Percentiles rank a stretch among this genome's conserved stretches.
Evolutionary conservation across 2,329 filamentous ascomycete genomes (phyloP).

Genomic region (Ophiostoma populinum): DNA sequence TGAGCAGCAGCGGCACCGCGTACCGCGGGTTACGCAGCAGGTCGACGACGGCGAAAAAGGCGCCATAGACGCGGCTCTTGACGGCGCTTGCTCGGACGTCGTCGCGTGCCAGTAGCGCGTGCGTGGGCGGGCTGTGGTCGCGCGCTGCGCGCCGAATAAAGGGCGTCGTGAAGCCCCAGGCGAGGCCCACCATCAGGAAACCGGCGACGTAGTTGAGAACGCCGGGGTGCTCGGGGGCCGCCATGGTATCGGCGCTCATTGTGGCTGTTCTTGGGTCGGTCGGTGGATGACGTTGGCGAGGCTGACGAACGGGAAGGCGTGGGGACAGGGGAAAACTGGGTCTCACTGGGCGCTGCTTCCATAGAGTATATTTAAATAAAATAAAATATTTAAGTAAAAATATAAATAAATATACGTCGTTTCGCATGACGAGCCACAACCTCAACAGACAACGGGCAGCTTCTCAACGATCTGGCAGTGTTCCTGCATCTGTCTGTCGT

Average conservation of each 20-base stretch:
- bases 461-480: too few relatives aligned
- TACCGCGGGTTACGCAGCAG: conserved; percentile 69
- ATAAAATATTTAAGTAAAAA: too few relatives aligned
- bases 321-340: too few relatives aligned
- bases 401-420: too few relatives aligned
- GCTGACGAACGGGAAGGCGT: too few relatives aligned
- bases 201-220: conserved; percentile 71
- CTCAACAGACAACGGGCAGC: too few relatives aligned
- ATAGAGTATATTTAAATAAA: too few relatives aligned
- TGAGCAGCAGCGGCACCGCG: conserved; percentile 67
- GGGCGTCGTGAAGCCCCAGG: conserved; percentile 83
- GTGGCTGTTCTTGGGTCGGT: not conserved
- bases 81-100: conserved; percentile 40
- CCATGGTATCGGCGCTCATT: not conserved
- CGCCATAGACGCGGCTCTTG: conserved; percentile 41
- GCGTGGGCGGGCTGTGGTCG: conserved; percentile 47
- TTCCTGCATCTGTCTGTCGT: not conserved
- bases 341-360: too few relatives aligned
- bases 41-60: conserved; percentile 61
- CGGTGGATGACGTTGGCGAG: too few relatives aligned
- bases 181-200: conserved; percentile 78
- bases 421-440: too few relatives aligned
- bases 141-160: conserved; percentile 82
- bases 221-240: conserved; percentile 2
- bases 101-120: conserved; percentile 33